Base-by-base conservation (phyloP, 345 rosid species). In the Salix purpurea region DNA sequence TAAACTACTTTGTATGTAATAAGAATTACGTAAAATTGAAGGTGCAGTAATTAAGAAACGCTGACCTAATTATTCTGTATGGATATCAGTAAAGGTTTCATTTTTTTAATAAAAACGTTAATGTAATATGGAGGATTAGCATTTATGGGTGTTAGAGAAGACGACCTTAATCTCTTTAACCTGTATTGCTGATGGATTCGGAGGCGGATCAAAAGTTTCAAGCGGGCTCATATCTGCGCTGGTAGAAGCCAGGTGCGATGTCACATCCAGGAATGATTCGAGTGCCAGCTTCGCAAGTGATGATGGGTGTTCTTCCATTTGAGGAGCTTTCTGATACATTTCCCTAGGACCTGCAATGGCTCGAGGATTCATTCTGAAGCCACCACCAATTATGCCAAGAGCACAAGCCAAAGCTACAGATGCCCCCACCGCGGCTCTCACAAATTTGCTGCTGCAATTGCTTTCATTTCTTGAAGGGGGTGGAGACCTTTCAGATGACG, bases 211-310 rank as follows among this genome's bases (percentile, higher is more conserved):
- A 54, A 50, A 81, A 30, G 76, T 81, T 62, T 14, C 30, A 62
- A 15, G 2, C 7, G 74, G 44, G 23, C 82, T 80, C 34, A 0
- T 32, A 32, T 32, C 65, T 13, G 2, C n/a, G 74, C 82, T 74
- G 58, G 70, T 79, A 2, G 94, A 91, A 73, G 88, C 81, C 52
- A 89, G 78, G 77, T 36, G 42, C 39, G 83, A 81, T 48, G 86
- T 79, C 30, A 86, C 86, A 32, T 90, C 90, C 74, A 91, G 78
- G 76, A 91, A 84, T 23, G 94, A 91, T 54, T 76, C 58, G 2
- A 91, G 73, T n/a, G 92, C 92, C 7, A 56, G 60, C 70, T 81
- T 87, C 65, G 86, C 87, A 4, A 85, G 86, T 46, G 50, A 46
- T 42, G 84, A 26, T 70, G 86, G 84, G 62, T 73, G 21, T 52